Base-by-base conservation (phyloP, 2,329 filamentous ascomycete genomes). In the Xylaria sp. region DNA sequence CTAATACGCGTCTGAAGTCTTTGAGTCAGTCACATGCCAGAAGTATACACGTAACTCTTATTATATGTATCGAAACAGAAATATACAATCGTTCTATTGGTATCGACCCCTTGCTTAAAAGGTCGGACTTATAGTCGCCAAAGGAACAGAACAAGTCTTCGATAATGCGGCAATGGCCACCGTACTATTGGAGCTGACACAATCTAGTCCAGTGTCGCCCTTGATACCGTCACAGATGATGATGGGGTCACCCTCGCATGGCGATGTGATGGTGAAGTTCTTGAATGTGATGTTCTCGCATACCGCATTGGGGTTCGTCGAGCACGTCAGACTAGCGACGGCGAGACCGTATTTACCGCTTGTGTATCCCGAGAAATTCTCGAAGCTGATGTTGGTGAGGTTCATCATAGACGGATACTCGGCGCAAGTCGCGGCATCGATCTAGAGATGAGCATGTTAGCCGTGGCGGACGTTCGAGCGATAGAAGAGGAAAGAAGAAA, bases 341-440 rank as follows among this genome's bases (percentile, higher is more conserved):
- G 85, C 84, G 23, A 82, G 82, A 0, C 87, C 87, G 58, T 88
- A 82, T 71, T 85, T 85, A 0, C 88, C 88, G 18, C 85, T 88
- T 1, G 84, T 87, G 23, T 84, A 84, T 0, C 88, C 88, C 0
- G 83, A 82, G 69, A 90, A 84, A 74, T 89, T 89, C 73, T 88
- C 81, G 69, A 90, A 90, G 0, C 80, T 80, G 39, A 90, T 83
- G 74, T 90, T 85, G 32, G 85, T 87, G 66, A 90, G 84, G 73
- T 90, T 86, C 72, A 90, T 87, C 8, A 82, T 80, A 0, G 86
- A 88, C 0, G 88, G 88, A 70, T 87, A 86, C 15, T 81, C 68
- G 1, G 84, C 82, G 73, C 88, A 90, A 1, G 83, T 82, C 0
- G 83, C 83, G 3, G 80, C 72, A 65, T 85, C 77, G 66, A 80